Base-by-base conservation (phyloP, 73 alveolate genomes). In the Paramecium sonneborni region DNA sequence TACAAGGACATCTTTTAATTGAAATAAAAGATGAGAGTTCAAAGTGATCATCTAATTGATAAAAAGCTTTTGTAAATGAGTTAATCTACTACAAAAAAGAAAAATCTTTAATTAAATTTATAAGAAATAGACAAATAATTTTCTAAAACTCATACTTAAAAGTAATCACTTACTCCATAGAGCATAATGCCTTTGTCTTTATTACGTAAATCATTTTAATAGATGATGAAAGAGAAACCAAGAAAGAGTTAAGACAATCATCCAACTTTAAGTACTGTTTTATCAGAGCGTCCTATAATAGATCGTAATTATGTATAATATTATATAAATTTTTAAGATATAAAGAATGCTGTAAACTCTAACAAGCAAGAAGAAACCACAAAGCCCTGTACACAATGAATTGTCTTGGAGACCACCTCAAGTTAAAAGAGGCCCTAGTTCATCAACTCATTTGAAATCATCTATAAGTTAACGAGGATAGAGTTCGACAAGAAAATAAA, bases 401-500 rank as follows among this genome's bases (percentile, higher is more conserved):
- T 32, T 69, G 0, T 38, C 88, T 11, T 76, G 88, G 88, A 35
- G 88, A 76, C 88, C 88, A 38, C 35, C 88, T 32, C 43, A 76
- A 20, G 26, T 76, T 14, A 76, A 76, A 41, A 76, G 88, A 76
- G 46, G 38, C 1, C 14, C 62, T n/a, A 76, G 88, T 41, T 15
- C 88, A 21, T 79, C 90, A 30, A 41, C 90, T 39, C 76, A 79
- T 44, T 43, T 39, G 12, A 79, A 79, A 79, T 79, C 69, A 79
- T 79, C 84, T 30, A 26, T 62, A 26, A 62, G 84, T 6, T 32
- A 26, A 26, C 1, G 46, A 26, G 84, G 84, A 14, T 14, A 62
- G 44, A 62, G 84, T 32, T 62, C 46, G 24, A 62, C 43, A 24
- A 62, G 84, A 62, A 26, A 62, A 62, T 62, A 62, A 62, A 62